Conservation (phyloP, 2,329 filamentous ascomycete genomes). For the Alternaria sp. region DNA sequence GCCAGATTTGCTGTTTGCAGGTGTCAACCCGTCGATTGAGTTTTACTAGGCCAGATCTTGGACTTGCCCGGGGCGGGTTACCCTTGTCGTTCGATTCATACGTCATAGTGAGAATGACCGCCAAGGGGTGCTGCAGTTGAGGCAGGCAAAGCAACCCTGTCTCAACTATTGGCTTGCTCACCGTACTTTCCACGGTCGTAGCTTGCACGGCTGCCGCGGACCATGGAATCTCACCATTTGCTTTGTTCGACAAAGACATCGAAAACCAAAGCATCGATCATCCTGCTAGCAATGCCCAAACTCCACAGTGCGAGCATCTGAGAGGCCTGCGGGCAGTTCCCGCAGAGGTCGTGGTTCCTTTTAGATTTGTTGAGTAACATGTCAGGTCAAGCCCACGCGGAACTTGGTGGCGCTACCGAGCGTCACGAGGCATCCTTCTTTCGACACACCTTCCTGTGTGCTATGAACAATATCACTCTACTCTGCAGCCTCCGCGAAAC, state of each 20-base stretch:
- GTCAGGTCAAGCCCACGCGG: conserved; percentile 20
- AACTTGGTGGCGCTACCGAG: conserved; percentile 26
- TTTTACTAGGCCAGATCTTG: conserved; percentile 17
- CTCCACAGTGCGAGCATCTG: not conserved
- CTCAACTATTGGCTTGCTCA: conserved; percentile 21
- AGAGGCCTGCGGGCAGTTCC: not conserved
- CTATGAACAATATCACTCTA: conserved; percentile 1
- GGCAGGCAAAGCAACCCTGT: conserved; percentile 23
- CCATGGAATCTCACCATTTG: not conserved
- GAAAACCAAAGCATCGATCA: not conserved
- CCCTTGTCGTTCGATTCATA: conserved; percentile 16
- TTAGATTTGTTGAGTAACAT: conserved; percentile 21
- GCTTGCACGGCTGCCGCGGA: conserved; percentile 12
- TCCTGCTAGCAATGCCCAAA: conserved; percentile 1
- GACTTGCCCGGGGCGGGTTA: conserved; percentile 4
- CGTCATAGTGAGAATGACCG: conserved; percentile 27
- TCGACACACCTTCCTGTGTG: conserved; percentile 7
- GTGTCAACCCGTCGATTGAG: conserved; percentile 15
- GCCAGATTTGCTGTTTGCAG: conserved; percentile 3
- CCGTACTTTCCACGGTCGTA: conserved; percentile 25
- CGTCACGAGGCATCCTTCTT: conserved; percentile 22
- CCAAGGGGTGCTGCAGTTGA: conserved; percentile 22
- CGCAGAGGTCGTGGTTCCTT: conserved; percentile 5
- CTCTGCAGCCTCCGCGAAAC: conserved; percentile 9
- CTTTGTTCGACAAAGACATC: conserved; percentile 6